Conservation (phyloP, 148 eudicot species). For the Drosera capensis region DNA sequence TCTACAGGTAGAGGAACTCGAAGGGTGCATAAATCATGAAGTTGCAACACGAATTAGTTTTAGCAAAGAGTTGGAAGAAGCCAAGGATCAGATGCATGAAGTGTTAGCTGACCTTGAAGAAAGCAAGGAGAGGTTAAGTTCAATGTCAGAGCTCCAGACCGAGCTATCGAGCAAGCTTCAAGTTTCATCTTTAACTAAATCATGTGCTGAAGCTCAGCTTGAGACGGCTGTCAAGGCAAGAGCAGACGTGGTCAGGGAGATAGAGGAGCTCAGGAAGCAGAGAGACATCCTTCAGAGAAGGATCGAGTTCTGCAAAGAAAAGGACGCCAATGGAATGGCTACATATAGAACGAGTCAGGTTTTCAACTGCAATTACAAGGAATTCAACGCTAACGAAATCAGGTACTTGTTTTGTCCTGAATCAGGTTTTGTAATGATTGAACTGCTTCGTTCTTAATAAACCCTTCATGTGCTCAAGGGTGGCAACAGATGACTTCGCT, state of each 20-base stretch:
- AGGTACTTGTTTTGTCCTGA: not conserved
- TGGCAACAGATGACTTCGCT: slow-evolving; percentile 50
- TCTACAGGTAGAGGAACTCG: slow-evolving; percentile 39
- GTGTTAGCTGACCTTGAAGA: slow-evolving; percentile 30
- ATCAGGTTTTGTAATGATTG: not conserved
- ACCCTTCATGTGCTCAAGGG: not conserved
- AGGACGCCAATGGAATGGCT: slow-evolving; percentile 54
- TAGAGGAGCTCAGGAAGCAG: slow-evolving; percentile 53
- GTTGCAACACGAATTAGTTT: slow-evolving; percentile 19
- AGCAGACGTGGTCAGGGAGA: slow-evolving; percentile 34
- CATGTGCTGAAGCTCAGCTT: slow-evolving; percentile 29
- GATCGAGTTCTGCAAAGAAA: slow-evolving; percentile 62
- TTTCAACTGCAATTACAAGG: slow-evolving; percentile 24
- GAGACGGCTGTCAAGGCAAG: slow-evolving; percentile 26
- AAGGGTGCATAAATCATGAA: slow-evolving; percentile 27
- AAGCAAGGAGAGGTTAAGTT: slow-evolving; percentile 38
- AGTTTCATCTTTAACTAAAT: slow-evolving; percentile 24
- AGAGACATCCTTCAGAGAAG: slow-evolving; percentile 54
- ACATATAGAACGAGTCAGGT: slow-evolving; percentile 15
- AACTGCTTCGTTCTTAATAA: not conserved
- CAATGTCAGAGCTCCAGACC: slow-evolving; percentile 38
- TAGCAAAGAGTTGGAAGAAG: slow-evolving; percentile 28
- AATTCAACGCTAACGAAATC: slow-evolving; percentile 45
- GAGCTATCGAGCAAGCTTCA: slow-evolving; percentile 55
- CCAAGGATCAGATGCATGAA: slow-evolving; percentile 41